A percentile compares a stretch with the other conserved stretches of the same genome.
These are phyloP conservation scores for Ogataea populi-albae DNA, from an alignment of 805 yeast species.

Conservation along the genomic window DNA sequence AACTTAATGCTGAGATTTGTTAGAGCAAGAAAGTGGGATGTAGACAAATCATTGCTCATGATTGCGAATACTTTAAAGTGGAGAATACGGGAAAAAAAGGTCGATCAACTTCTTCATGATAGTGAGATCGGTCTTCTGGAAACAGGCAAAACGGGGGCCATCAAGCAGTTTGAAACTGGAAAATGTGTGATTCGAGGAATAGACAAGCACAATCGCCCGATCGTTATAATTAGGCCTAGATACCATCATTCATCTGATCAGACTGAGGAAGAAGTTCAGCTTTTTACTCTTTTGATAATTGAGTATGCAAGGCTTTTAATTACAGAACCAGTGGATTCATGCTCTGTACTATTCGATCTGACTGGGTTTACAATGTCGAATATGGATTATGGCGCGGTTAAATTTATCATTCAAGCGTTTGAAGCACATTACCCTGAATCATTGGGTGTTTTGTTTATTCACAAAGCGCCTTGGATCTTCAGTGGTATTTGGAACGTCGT, in stretches of 20 bases:
- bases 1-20: slow-evolving; percentile 70
- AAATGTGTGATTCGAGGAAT: slow-evolving; percentile 74
- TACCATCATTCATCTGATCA: slow-evolving; percentile 70
- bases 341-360: slow-evolving; percentile 82
- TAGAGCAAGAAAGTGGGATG: slow-evolving; percentile 85
- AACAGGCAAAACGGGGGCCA: slow-evolving; percentile 42
- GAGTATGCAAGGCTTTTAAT: slow-evolving; percentile 80
- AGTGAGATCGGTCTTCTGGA: slow-evolving; percentile 68
- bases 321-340: slow-evolving; percentile 73
- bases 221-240: slow-evolving; percentile 77
- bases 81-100: slow-evolving; percentile 61
- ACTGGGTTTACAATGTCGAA: slow-evolving; percentile 83
- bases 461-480: slow-evolving; percentile 97
- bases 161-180: slow-evolving; percentile 56
- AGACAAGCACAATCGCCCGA: slow-evolving; percentile 73
- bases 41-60: slow-evolving; percentile 68
- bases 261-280: slow-evolving; percentile 65
- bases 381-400: slow-evolving; percentile 91
- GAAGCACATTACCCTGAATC: slow-evolving; percentile 98
- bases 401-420: slow-evolving; percentile 82
- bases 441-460: slow-evolving; percentile 78
- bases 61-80: slow-evolving; percentile 69
- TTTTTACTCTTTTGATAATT: slow-evolving; percentile 70
- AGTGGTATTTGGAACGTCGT: slow-evolving; percentile 91
- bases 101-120: slow-evolving; percentile 57